Base-by-base conservation (phyloP, 805 yeast species). In the Kodamaea laetipori region DNA sequence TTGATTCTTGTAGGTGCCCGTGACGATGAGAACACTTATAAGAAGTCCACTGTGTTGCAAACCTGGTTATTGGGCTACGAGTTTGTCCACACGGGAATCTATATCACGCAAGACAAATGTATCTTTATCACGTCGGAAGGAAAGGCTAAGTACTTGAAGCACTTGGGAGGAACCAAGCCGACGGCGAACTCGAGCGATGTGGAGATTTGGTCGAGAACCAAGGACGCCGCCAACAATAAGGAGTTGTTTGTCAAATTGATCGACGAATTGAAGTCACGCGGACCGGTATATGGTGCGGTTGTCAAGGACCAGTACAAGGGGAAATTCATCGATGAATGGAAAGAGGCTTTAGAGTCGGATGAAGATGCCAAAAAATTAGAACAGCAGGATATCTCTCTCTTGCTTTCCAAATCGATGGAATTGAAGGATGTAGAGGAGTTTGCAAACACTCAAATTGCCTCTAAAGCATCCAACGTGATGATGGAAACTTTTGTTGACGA, bases 31-130 rank as follows among this genome's bases (percentile, higher is more conserved):
- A 86, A 89, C 61, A 95, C 96, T 37, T 90, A 88, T 64, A 89
- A 86, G 60, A 88, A 88, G 65, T 84, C 95, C 9, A 82, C 95
- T 1, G 83, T 86, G 35, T 66, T 90, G 37, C 97, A 90, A 61
- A 85, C 82, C 41, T 92, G 98, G 98, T 69, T 92, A 42, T 68
- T 92, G 38, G 96, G 97, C 3, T 92, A 90, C 61, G 98, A 94
- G 61, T 92, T 92, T 59, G 95, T 96, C n/a, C 94, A 94, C 39
- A 90, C 97, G 1, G 81, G 82, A 23, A 66, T 92, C 41, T 80
- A 76, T 39, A 67, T 90, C 45, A 77, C 86, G 3, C 73, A 76
- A 43, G 78, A 76, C 28, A 80, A 79, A 51, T 69, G 81, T 28
- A 63, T 80, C 3, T 69, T 92, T 43, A 73, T 90, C 45, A 90